Evolutionary conservation across 1,284 basidiomycete genomes (phyloP).

Genomic region (Moesziomyces parantarcticus): DNA sequence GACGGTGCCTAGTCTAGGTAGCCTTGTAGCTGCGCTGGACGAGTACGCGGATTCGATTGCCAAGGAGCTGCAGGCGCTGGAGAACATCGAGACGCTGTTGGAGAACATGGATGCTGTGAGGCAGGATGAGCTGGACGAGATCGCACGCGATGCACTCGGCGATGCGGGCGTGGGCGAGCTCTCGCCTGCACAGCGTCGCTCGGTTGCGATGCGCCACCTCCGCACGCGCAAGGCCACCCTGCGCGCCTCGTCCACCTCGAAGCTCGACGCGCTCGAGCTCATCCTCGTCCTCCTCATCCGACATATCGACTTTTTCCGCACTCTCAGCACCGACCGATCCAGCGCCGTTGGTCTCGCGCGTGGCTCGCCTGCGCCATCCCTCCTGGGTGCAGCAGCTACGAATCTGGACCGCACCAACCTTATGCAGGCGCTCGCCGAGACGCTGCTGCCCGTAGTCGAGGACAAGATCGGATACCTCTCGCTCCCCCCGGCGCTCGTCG

Average conservation of each 20-base stretch:
- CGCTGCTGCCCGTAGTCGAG: constrained; percentile 51
- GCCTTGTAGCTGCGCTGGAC: constrained; percentile 76
- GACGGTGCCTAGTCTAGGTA: constrained; percentile 78
- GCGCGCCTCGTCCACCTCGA: constrained; percentile 71
- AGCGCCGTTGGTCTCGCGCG: background rate
- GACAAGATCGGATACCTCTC: constrained; percentile 52
- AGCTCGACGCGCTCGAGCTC: constrained; percentile 82
- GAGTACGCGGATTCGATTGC: constrained; percentile 75
- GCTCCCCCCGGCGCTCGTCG: constrained; percentile 37
- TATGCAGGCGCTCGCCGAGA: constrained; percentile 37
- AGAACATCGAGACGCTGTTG: constrained; percentile 77
- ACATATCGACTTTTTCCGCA: constrained; percentile 75
- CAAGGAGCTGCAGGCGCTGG: constrained; percentile 76
- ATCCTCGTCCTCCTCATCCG: constrained; percentile 85
- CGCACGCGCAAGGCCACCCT: constrained; percentile 71
- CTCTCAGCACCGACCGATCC: constrained; percentile 38
- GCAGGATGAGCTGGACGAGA: constrained; percentile 77
- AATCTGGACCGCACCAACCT: constrained; percentile 27
- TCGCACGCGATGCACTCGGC: constrained; percentile 50
- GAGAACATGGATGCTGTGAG: constrained; percentile 77
- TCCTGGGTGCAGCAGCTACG: constrained; percentile 2
- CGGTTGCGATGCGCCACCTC: constrained; percentile 75
- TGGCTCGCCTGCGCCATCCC: constrained; percentile 8
- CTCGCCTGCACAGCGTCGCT: constrained; percentile 32
- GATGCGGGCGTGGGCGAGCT: constrained; percentile 29